These are phyloP conservation scores for Orbilia brochopaga DNA, from an alignment of 2,329 filamentous ascomycete species.

Conservation along the genomic window DNA sequence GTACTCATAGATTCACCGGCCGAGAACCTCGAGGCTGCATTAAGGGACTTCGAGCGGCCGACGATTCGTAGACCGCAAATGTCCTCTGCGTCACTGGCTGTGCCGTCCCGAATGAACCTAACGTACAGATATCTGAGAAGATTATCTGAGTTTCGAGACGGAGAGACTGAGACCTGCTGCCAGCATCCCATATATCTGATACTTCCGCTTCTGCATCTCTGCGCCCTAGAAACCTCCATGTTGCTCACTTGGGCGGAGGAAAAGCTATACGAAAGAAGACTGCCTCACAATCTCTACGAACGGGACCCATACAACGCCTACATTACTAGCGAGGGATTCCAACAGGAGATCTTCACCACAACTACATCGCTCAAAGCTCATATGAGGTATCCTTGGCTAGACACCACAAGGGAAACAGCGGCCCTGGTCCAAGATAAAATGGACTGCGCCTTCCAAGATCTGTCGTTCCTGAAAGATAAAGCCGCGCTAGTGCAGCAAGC, in stretches of 20 bases:
- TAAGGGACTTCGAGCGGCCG: conserved; percentile 42
- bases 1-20: conserved; percentile 46
- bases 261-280: conserved; percentile 40
- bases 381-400: conserved; percentile 35
- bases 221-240: conserved; percentile 44
- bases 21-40: conserved; percentile 38
- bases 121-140: conserved; percentile 44
- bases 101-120: conserved; percentile 41
- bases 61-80: conserved; percentile 38
- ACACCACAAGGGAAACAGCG: conserved; percentile 16
- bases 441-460: conserved; percentile 41
- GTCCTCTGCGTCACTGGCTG: conserved; percentile 29
- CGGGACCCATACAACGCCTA: conserved; percentile 48
- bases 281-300: conserved; percentile 42
- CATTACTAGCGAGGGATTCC: conserved; percentile 46
- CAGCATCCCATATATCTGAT: conserved; percentile 47
- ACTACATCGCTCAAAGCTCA: conserved; percentile 46
- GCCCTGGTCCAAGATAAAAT: conserved; percentile 24
- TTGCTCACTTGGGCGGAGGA: conserved; percentile 47
- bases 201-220: conserved; percentile 34
- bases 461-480: conserved; percentile 41
- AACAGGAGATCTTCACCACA: conserved; percentile 48
- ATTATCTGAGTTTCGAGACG: conserved; percentile 32
- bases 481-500: conserved; percentile 39
- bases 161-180: conserved; percentile 29